Evolutionary conservation across 805 yeast genomes (phyloP), one percentile per base, ranked within the genome.

Genomic region (Hermanozyma aechmeae): DNA sequence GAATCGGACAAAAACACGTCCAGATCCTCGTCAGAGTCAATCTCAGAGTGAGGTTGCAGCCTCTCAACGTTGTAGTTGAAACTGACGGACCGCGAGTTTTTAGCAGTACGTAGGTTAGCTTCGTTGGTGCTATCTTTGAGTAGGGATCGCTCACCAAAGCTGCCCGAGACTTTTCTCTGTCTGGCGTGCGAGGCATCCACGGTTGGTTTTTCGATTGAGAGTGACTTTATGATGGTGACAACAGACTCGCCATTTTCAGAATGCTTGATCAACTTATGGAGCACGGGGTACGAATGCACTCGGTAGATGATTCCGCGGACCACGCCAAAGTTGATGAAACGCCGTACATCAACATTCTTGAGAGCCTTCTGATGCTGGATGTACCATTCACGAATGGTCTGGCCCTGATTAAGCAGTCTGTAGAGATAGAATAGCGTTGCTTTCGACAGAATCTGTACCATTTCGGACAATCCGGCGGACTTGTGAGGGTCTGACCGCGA

Each of bases 321-420:
- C 2, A 84, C 68, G 1, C 99, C 99, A 61, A 87, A 92, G 13
- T 86, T 74, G 13, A 92, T 61, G 42, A 92, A 83, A 31, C 94
- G 60, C 38, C 97, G 65, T 3, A 92, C 62, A 51, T 92, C 99
- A 24, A 93, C 73, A 38, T 75, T 68, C 16, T 58, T 51, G 12
- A 92, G 57, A 3, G 58, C 54, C 26, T 69, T 68, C 23, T 61
- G 61, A 46, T 92, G 78, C 34, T 74, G 80, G 15, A 66, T 45
- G 48, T 75, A 83, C 97, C 98, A 93, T 15, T 79, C 83, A 36
- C 75, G 75, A 8, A 92, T 62, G 0, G 83, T 68, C 24, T 70
- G 73, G 1, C 94, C 92, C 38, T 80, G 93, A 36, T 78, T 79
- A 33, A 92, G 62, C 2, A 86, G 75, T 27, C 84, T 54, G 50